phyloP scores from a whole-genome alignment of 1,284 basidiomycete genomes.

The Papiliotrema terrestris region DNA sequence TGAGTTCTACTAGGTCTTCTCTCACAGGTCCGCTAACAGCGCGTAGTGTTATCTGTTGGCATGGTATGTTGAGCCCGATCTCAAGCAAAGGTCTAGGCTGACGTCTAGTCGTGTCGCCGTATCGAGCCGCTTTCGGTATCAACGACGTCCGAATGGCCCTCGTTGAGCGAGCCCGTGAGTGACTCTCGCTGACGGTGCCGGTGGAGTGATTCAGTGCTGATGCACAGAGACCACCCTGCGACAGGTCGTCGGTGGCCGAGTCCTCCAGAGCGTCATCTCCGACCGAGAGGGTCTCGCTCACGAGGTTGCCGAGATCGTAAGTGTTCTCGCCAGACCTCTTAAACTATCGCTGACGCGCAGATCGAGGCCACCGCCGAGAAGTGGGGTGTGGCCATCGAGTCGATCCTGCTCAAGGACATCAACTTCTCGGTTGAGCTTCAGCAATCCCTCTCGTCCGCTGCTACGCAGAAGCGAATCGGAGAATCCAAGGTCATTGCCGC shows the following conservation, averaged over 20 bases:
- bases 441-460: constrained; percentile 84
- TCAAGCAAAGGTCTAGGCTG: neutral
- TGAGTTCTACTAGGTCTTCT: neutral
- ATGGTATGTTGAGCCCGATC: constrained; percentile 41
- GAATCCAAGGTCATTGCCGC: constrained; percentile 93
- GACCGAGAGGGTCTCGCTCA: constrained; percentile 95
- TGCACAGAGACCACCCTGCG: constrained; percentile 75
- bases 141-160: constrained; percentile 81
- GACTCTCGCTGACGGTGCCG: neutral
- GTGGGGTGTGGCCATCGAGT: constrained; percentile 94
- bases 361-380: constrained; percentile 59
- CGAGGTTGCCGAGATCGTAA: constrained; percentile 92
- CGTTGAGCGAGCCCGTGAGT: constrained; percentile 73
- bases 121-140: constrained; percentile 90
- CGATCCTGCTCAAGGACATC: constrained; percentile 71
- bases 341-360: constrained; percentile 13
- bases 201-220: neutral
- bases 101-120: constrained; percentile 56
- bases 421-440: constrained; percentile 90
- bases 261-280: constrained; percentile 54
- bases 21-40: neutral
- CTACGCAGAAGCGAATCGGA: constrained; percentile 85
- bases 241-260: constrained; percentile 88
- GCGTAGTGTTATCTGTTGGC: constrained; percentile 33
- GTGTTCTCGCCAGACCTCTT: constrained; percentile 8